phyloP scores from a whole-genome alignment of 139 green algal genomes.

The Closterium sp. region DNA sequence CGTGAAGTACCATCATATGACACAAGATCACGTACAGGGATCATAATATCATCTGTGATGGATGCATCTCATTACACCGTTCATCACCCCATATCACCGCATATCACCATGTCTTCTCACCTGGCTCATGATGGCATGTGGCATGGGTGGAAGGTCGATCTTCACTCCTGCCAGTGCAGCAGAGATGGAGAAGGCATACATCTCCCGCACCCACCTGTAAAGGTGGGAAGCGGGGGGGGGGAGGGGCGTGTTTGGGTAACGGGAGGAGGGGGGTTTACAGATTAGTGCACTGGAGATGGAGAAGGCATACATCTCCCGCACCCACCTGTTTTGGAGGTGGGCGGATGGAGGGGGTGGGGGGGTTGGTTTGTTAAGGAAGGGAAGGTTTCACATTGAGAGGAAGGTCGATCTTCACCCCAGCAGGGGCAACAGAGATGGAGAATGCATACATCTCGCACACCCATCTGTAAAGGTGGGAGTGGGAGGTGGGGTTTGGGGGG shows the following conservation, averaged over 20 bases:
- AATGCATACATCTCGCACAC: slow-evolving; percentile 36
- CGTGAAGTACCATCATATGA: too few relatives aligned
- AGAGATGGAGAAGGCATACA: slow-evolving; percentile 42
- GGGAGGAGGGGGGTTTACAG: too few relatives aligned
- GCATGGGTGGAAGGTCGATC: slow-evolving; percentile 30
- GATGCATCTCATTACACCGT: not conserved
- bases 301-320: slow-evolving; percentile 39
- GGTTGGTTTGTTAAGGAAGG: too few relatives aligned
- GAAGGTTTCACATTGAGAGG: too few relatives aligned
- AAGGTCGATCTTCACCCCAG: slow-evolving; percentile 26
- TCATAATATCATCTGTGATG: too few relatives aligned
- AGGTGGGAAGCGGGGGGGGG: too few relatives aligned
- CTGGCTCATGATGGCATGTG: slow-evolving; percentile 44
- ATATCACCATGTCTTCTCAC: not conserved
- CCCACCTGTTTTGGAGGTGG: not conserved
- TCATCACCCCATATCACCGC: not conserved
- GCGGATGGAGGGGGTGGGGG: too few relatives aligned
- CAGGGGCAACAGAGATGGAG: not conserved
- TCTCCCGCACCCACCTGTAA: slow-evolving; percentile 23
- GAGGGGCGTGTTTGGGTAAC: too few relatives aligned
- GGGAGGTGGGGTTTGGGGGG: not conserved
- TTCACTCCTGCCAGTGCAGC: slow-evolving; percentile 19
- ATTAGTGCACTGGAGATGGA: slow-evolving; percentile 27
- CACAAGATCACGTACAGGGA: too few relatives aligned
- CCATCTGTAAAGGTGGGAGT: slow-evolving; percentile 5